Base-by-base conservation (phyloP, 495 filamentous ascomycete genomes). In the Terfezia boudieri region DNA sequence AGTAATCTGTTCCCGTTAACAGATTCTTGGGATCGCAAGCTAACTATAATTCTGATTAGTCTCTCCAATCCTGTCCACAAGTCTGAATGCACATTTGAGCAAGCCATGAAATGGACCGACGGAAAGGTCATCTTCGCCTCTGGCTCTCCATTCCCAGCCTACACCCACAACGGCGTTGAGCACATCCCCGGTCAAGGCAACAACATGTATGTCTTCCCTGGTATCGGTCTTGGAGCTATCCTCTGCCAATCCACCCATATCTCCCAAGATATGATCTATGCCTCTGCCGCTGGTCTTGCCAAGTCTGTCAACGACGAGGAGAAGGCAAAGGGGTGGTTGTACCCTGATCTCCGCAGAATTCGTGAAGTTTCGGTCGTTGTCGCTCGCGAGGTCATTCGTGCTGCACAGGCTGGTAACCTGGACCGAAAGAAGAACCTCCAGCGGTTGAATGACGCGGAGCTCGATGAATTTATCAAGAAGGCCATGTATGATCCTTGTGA, bases 141-240 rank as follows among this genome's bases (percentile, higher is more conserved):
- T 16, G 90, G 90, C 55, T 93, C 86, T 37, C 90, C 90, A 38
- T 98, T 98, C 78, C 76, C 80, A 17, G 72, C 77, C n/a, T 72
- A 81, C 57, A 78, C 76, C 48, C 6, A 51, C 16, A 71, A 75
- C 36, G 77, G 82, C 54, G 74, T 81, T 61, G 74, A 74, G 49
- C 80, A 88, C 71, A 79, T 82, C 67, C 86, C 90, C 17, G 92
- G 92, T 68, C 90, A 98, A 72, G 90, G 82, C 53, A 83, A 82
- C 71, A 84, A 84, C 73, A 83, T 84, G 72, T 98, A 95, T 61
- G 86, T 98, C 50, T 98, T 98, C 79, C 90, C 90, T 3, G 90
- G 90, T 63, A 87, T 98, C 57, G 90, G 90, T 37, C 78, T 96
- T 36, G 90, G 87, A 55, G 85, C 89, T 57, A 94, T 98, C 63